A percentile compares a stretch with the other conserved stretches of the same genome.
Evolutionary conservation across 768 basidiomycete species (phyloP).

Genomic region (Phanerochaete sordida): DNA sequence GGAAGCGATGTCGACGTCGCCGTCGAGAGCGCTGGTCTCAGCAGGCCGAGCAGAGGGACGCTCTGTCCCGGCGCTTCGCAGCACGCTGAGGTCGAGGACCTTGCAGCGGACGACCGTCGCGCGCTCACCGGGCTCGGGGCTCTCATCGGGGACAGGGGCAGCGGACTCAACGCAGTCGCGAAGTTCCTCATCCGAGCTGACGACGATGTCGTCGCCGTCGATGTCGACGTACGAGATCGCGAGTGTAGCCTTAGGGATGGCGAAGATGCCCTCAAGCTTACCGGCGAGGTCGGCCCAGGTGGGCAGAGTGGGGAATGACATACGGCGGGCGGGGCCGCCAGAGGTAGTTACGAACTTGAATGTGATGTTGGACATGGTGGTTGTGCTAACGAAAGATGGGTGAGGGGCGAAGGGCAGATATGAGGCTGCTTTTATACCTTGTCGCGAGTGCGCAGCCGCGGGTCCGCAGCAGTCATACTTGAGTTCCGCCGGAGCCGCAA

Average conservation of each 20-base stretch:
- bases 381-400: background rate
- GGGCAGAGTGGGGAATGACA: slow-evolving; percentile 45
- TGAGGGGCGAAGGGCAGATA: background rate
- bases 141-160: background rate
- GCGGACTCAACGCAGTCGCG: slow-evolving; percentile 36
- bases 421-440: background rate
- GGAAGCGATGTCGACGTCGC: background rate
- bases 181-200: slow-evolving; percentile 70
- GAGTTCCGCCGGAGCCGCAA: background rate
- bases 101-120: background rate
- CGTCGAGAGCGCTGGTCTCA: background rate
- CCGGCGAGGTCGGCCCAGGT: slow-evolving; percentile 51
- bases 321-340: slow-evolving; percentile 51
- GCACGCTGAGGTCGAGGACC: background rate
- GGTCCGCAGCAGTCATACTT: background rate
- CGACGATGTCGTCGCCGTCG: slow-evolving; percentile 70
- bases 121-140: background rate
- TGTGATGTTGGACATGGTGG: slow-evolving; percentile 39
- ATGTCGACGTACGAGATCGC: slow-evolving; percentile 61
- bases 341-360: slow-evolving; percentile 56
- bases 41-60: background rate
- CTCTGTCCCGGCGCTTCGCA: background rate
- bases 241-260: slow-evolving; percentile 50
- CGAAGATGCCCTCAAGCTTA: slow-evolving; percentile 48
- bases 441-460: background rate